A percentile compares a stretch with the other conserved stretches of the same genome.
phyloP scores from a whole-genome alignment of 306 rosid genomes.

The Biancaea sappan region DNA sequence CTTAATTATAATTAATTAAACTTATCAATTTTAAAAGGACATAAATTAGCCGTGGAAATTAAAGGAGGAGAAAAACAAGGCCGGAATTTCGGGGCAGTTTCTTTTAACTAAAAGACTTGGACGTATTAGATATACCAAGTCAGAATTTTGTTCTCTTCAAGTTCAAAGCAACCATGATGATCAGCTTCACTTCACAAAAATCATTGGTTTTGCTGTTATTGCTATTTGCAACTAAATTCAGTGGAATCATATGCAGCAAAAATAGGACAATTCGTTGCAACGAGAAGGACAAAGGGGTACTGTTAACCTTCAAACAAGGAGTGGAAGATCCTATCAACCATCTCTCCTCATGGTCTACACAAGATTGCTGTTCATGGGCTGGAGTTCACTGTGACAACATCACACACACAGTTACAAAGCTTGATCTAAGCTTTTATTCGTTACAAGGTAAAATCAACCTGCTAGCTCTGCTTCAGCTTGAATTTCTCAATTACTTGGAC shows the following conservation, averaged over 20 bases:
- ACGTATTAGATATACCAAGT: too few species aligned
- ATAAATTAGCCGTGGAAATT: too few species aligned
- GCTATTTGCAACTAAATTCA: background rate
- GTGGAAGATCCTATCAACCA: background rate
- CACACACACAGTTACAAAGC: background rate
- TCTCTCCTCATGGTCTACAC: background rate
- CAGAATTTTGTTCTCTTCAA: too few species aligned
- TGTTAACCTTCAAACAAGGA: background rate
- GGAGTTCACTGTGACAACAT: conserved; percentile 1
- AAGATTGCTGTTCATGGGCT: background rate
- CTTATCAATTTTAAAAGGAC: too few species aligned
- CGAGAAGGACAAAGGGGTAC: background rate
- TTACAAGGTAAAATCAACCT: background rate
- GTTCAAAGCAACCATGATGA: background rate
- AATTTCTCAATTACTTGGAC: background rate
- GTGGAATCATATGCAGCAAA: background rate
- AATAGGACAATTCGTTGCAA: background rate
- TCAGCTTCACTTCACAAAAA: background rate
- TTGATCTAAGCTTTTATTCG: background rate
- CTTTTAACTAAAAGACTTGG: too few species aligned
- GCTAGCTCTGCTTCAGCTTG: background rate
- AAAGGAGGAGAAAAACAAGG: too few species aligned
- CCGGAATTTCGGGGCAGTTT: too few species aligned
- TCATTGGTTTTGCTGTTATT: background rate
- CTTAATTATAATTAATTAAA: too few species aligned